Evolutionary conservation across 2,329 filamentous ascomycete species (phyloP), one percentile per base, ranked within the genome.

Genomic region (Colletotrichum sp.): DNA sequence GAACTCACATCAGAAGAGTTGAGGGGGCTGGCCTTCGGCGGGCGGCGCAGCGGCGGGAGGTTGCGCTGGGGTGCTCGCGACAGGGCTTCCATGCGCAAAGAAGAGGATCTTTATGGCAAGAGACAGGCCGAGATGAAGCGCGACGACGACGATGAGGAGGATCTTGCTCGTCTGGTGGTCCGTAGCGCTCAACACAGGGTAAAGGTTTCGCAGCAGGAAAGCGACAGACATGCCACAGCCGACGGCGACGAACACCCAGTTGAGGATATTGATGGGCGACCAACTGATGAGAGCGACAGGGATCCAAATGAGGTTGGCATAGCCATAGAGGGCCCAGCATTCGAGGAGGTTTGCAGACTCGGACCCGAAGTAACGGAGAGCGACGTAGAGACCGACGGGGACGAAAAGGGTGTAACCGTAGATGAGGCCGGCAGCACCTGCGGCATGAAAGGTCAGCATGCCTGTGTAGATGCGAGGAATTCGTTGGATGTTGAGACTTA

Each of bases 241-340:
- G 76, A 98, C 88, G 34, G 90, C 95, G 18, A 98, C 96, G 83
- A 99, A 98, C 21, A 95, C 91, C 90, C 95, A 98, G 87, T 99
- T 99, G 77, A 99, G 90, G 70, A 95, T 91, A 69, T 91, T 92
- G 78, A 98, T 87, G 67, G 94, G 93, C 76, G 94, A 96, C 94
- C 96, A 98, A 82, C 93, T 95, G 78, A 98, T 94, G 76, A 98
- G 86, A 62, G 97, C 96, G 57, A 99, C 96, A 4, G 94, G 95
- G 78, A 99, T 96, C 97, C 97, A 99, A 81, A 99, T 95, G 80
- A 99, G 87, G 86, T 99, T 99, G 71, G 94, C 91, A 87, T 99
- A 99, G 69, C 97, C 97, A 84, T 98, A 99, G 43, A 99, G 87
- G 73, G 95, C 94, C 92, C 95, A 96, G 87, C 95, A 98, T 87